A percentile compares a stretch with the other conserved stretches of the same genome.
Conservation (phyloP, 768 basidiomycete genomes). For the Amanita molliuscula region DNA sequence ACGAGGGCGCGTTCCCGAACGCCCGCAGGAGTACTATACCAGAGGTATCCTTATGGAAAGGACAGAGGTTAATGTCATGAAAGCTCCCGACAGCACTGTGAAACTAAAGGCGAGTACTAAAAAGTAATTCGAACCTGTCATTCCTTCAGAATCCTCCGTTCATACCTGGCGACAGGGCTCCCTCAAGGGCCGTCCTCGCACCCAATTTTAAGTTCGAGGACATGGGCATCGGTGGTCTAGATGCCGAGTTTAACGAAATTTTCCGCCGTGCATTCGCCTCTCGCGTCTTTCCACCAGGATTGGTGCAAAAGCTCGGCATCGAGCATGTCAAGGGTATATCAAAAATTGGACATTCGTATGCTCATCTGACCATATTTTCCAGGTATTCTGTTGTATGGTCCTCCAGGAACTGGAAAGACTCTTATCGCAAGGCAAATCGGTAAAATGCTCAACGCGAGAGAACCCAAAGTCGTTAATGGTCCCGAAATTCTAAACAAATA, state of each 20-base stretch:
- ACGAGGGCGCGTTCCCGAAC: constrained; percentile 18
- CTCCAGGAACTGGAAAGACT: constrained; percentile 98
- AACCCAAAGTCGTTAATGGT: constrained; percentile 97
- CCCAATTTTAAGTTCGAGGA: constrained; percentile 99
- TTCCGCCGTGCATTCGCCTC: constrained; percentile 98
- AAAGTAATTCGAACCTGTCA: constrained; percentile 41
- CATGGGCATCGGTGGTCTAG: constrained; percentile 98
- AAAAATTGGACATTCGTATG: background rate
- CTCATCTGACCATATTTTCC: background rate
- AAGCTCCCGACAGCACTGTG: constrained; percentile 70
- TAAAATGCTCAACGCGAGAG: constrained; percentile 96
- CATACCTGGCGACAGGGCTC: constrained; percentile 39
- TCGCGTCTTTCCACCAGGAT: constrained; percentile 94
- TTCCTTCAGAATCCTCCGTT: background rate
- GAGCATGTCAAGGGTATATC: constrained; percentile 89
- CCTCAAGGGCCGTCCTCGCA: constrained; percentile 90
- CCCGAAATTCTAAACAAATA: constrained; percentile 97
- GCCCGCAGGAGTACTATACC: constrained; percentile 16
- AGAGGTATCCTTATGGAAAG: constrained; percentile 82
- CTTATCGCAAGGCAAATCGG: constrained; percentile 97
- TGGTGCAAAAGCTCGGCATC: constrained; percentile 96
- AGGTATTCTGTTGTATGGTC: constrained; percentile 93
- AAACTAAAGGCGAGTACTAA: constrained; percentile 89
- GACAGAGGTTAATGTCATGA: constrained; percentile 87
- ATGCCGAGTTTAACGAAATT: constrained; percentile 89